Evolutionary conservation across 2,329 filamentous ascomycete species (phyloP).

Genomic region (Fusarium odoratissimum): DNA sequence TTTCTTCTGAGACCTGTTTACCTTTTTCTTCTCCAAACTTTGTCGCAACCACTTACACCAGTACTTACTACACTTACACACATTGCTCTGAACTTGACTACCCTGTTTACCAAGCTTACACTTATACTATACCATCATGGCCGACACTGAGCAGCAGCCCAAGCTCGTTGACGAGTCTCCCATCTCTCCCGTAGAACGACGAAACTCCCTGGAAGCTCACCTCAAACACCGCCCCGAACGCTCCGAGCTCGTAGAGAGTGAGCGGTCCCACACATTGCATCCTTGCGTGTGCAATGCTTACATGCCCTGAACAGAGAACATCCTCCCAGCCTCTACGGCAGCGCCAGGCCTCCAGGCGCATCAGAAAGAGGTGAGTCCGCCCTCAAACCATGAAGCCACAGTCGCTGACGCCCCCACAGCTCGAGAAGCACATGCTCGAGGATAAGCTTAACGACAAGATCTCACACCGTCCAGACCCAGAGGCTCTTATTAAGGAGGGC

Average conservation of each 20-base stretch:
- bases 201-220: slow-evolving; percentile 79
- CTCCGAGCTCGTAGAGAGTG: slow-evolving; percentile 83
- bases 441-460: slow-evolving; percentile 91
- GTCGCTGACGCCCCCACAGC: slow-evolving; percentile 51
- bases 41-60: slow-evolving; percentile 20
- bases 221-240: slow-evolving; percentile 79
- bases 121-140: slow-evolving; percentile 33
- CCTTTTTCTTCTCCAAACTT: slow-evolving; percentile 11
- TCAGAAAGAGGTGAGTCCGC: slow-evolving; percentile 73
- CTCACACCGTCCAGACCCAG: slow-evolving; percentile 78
- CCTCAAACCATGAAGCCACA: slow-evolving; percentile 1
- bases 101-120: neutral
- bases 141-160: slow-evolving; percentile 40
- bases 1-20: slow-evolving; percentile 26
- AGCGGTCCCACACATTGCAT: slow-evolving; percentile 48
- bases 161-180: slow-evolving; percentile 61
- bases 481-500: slow-evolving; percentile 81
- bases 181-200: slow-evolving; percentile 65
- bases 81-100: neutral
- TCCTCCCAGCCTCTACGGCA: slow-evolving; percentile 81
- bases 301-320: slow-evolving; percentile 72
- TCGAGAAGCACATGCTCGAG: slow-evolving; percentile 88
- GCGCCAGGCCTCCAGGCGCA: slow-evolving; percentile 83
- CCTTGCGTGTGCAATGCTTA: slow-evolving; percentile 47
- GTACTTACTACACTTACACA: neutral